Base-by-base conservation (phyloP, 2,329 filamentous ascomycete genomes). In the Sporothrix variecibatus region DNA sequence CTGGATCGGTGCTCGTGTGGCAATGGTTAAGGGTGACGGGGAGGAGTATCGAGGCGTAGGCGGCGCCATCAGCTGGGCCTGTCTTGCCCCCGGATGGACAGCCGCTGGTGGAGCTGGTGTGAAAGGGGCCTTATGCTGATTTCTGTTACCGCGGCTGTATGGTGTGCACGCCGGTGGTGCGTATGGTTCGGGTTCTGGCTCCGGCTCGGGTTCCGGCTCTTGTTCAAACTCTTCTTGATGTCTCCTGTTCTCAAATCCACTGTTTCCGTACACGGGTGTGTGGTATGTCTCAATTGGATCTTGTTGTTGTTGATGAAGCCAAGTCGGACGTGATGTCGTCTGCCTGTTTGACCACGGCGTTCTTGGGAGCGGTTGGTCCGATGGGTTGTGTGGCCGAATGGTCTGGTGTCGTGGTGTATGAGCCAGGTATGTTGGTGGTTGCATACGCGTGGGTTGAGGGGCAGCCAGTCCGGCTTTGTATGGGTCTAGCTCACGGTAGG, bases 31-130 rank as follows among this genome's bases (percentile, higher is more conserved):
- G 15, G 72, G 67, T 0, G 70, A 75, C 2, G 73, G 58, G 0
- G 75, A 68, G 3, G 75, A 68, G 31, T 71, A 26, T 23, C 75
- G 49, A 3, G 75, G 73, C 0, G 75, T 76, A 0, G 62, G 71
- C 0, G 71, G 69, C 12, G 68, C 69, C 34, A 62, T 20, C 20
- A 34, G 9, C 2, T n/a, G 23, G 6, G 26, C n/a, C 6, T 38
- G 56, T 43, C n/a, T 46, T 6, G 38, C 5, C 38, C 34, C n/a
- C 8, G 4, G 20, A 5, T 34, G 60, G 12, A 23, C 20, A 11
- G 62, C 20, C 4, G 38, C 12, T 3, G 62, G 38, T 2, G 62
- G 62, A 28, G 38, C 62, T 28, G 62, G 62, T 46, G 62, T 43
- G 12, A 5, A 38, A 28, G n/a, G 38, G 2, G n/a, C 15, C 6